Evolutionary conservation across 495 filamentous ascomycete species (phyloP), one percentile per base, ranked within the genome.

Genomic region (Neurospora discreta): DNA sequence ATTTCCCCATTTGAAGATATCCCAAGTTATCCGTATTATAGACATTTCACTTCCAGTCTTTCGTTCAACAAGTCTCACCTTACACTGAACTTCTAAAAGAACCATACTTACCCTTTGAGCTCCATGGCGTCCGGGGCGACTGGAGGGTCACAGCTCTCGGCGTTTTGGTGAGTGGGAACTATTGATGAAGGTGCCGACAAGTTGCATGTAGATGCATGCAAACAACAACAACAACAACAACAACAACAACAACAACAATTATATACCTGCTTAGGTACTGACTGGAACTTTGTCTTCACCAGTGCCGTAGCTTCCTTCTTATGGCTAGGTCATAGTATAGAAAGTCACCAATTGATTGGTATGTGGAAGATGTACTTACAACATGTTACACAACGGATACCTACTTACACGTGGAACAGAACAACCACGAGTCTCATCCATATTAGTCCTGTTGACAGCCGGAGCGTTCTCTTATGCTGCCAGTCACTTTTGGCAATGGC

Each of bases 331-430:
- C 75, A 78, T 70, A 82, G 77, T 6, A 71, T 85, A 20, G 80
- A 86, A 69, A 80, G 79, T 41, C 83, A 86, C 68, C 81, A 81
- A n/a, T 78, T 85, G 39, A 81, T 82, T 60, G 82, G 84, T 84
- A 70, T 44, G 69, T 67, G 33, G 33, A 36, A 36, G 33, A 8
- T 2, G 42, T 41, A 44, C 6, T 38, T 15, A 9, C 68, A n/a
- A 18, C 1, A 23, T 30, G n/a, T 46, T 70, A 46, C 71, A 39
- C 46, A 30, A 4, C 39, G 20, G 33, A 44, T 18, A 65, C 71
- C 74, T 20, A 77, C 68, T 43, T 20, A 70, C 30, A 73, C 70
- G 8, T 20, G n/a, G 2, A 46, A 70, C 71, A 85, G 83, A 83
- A 74, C 78, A 82, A 36, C 83, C 82, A 8, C 78, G 82, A 13